Conservation (phyloP, 1,284 basidiomycete species). For the Cryptococcus jaspeensis region DNA sequence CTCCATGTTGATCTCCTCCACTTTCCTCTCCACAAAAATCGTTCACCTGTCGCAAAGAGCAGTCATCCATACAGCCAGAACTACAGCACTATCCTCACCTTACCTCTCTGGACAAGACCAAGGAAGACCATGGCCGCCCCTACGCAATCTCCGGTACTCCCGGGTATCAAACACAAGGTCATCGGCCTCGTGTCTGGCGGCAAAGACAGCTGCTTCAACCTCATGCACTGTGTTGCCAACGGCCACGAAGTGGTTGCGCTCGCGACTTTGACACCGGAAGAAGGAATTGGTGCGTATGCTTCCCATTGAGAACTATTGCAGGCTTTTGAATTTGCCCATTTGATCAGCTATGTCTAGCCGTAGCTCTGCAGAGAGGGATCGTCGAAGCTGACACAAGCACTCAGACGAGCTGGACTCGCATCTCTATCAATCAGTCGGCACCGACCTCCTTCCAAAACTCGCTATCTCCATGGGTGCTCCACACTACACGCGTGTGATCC, state of each 20-base stretch:
- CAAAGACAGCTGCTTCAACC: constrained; percentile 97
- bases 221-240: constrained; percentile 82
- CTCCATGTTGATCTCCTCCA: too few relatives aligned
- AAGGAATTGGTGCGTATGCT: constrained; percentile 69
- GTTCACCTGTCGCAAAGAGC: too few relatives aligned
- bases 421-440: constrained; percentile 97
- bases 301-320: neutral
- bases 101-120: too few relatives aligned
- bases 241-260: constrained; percentile 86
- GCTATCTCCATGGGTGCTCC: constrained; percentile 83
- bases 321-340: neutral
- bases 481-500: constrained; percentile 76
- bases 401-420: constrained; percentile 98
- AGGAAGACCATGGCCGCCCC: too few relatives aligned
- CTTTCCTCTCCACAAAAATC: too few relatives aligned
- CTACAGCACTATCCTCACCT: too few relatives aligned
- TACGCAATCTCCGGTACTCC: neutral
- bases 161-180: constrained; percentile 61
- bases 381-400: neutral
- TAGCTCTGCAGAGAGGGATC: neutral
- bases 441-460: constrained; percentile 85
- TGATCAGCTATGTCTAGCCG: too few relatives aligned
- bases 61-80: too few relatives aligned
- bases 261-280: constrained; percentile 79
- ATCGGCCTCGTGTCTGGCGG: constrained; percentile 94